phyloP scores from a whole-genome alignment of 768 basidiomycete genomes.

The Auriculariales sp. region DNA sequence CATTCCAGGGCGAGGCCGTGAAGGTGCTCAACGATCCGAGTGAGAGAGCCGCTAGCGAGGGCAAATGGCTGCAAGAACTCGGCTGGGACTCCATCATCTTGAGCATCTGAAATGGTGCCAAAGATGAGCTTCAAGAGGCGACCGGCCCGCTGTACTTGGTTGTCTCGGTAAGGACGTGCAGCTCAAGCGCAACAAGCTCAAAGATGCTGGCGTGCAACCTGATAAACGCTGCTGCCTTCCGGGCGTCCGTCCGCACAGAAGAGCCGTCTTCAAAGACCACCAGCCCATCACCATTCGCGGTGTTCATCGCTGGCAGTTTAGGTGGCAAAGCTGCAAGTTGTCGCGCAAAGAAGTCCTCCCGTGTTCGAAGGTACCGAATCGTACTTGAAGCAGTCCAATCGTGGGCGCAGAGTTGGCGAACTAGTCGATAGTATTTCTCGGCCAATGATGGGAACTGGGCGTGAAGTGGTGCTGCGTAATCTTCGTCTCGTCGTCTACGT shows the following conservation, averaged over 20 bases:
- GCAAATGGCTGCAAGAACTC: slow-evolving; percentile 43
- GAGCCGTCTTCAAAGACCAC: slow-evolving; percentile 60
- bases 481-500: slow-evolving; percentile 20
- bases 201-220: slow-evolving; percentile 73
- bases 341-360: slow-evolving; percentile 78
- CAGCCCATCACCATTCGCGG: slow-evolving; percentile 38
- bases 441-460: slow-evolving; percentile 56
- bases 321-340: slow-evolving; percentile 67
- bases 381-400: slow-evolving; percentile 66
- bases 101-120: slow-evolving; percentile 33
- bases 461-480: too few species aligned
- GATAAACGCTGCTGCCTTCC: slow-evolving; percentile 60
- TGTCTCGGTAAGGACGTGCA: slow-evolving; percentile 74
- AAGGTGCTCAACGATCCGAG: slow-evolving; percentile 65
- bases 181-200: slow-evolving; percentile 73
- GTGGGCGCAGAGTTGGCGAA: slow-evolving; percentile 82
- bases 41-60: too few species aligned
- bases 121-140: slow-evolving; percentile 75
- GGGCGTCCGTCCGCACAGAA: slow-evolving; percentile 49
- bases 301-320: slow-evolving; percentile 35
- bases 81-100: slow-evolving; percentile 26
- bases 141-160: slow-evolving; percentile 43
- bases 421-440: slow-evolving; percentile 69
- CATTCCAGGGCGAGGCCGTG: slow-evolving; percentile 81
- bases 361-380: slow-evolving; percentile 73